Conservation (phyloP, 2,329 filamentous ascomycete species). For the Diaporthe amygdali region DNA sequence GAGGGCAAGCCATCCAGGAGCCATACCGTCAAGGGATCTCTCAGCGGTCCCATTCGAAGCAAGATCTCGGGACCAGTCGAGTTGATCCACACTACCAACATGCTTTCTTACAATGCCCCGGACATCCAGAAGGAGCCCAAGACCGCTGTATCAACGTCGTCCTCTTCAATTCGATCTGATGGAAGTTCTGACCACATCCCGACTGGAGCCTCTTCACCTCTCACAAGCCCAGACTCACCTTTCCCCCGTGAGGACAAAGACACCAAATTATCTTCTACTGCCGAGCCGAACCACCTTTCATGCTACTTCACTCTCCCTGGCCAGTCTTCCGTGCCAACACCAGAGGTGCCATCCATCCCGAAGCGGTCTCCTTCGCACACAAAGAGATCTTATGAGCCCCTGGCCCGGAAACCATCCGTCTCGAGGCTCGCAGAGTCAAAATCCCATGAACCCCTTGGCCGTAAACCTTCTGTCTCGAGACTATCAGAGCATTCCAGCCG, state of each 20-base stretch:
- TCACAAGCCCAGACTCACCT: conserved; percentile 71
- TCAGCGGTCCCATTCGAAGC: conserved; percentile 55
- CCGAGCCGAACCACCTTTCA: conserved; percentile 70
- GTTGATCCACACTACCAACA: conserved; percentile 92
- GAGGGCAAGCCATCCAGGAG: conserved; percentile 48
- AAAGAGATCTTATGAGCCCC: conserved; percentile 78
- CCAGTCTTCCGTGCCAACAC: conserved; percentile 50
- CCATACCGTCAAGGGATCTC: conserved; percentile 54
- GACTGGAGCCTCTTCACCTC: conserved; percentile 63
- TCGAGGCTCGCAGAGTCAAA: conserved; percentile 52
- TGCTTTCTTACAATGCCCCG: conserved; percentile 93
- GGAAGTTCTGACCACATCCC: conserved; percentile 75
- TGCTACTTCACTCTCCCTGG: conserved; percentile 66
- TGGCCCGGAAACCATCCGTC: conserved; percentile 52
- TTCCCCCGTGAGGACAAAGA: conserved; percentile 39
- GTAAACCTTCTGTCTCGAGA: conserved; percentile 48
- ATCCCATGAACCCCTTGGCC: conserved; percentile 72
- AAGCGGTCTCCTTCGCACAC: conserved; percentile 84
- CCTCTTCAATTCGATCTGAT: conserved; percentile 62
- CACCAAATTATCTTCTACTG: conserved; percentile 50
- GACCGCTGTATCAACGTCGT: conserved; percentile 57
- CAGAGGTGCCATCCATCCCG: conserved; percentile 64
- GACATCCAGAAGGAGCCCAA: conserved; percentile 62
- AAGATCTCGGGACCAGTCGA: conserved; percentile 90
- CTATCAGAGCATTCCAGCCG: conserved; percentile 59